Base-by-base conservation (phyloP, 164 flowering plant species). In the Tinospora cordifolia region DNA sequence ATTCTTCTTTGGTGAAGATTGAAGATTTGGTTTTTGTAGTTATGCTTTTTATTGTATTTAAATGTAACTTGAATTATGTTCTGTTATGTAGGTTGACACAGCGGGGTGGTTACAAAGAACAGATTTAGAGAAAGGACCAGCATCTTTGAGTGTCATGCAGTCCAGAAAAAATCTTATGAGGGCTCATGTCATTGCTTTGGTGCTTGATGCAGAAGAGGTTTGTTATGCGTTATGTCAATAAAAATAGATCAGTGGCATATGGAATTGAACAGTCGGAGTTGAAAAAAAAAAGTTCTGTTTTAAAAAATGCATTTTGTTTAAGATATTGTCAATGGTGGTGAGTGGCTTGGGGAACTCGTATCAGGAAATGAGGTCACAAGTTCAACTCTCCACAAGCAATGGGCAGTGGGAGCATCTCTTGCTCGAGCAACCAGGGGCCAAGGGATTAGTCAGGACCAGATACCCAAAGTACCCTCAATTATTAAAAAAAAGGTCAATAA, bases 21-120 rank as follows among this genome's bases (percentile, higher is more conserved):
- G 27, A 17, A 44, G 3, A 46, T 9, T 46, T n/a, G 19, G 54
- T 63, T 13, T 40, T 0, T 30, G 38, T 51, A 2, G 21, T 47
- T 47, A n/a, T 13, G 27, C 25, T n/a, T 59, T 2, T 19, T 6
- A 44, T 46, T 19, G 34, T 58, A 8, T 34, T 60, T 19, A 46
- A 38, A 44, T 46, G 14, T 70, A 26, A 71, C 51, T 68, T 14
- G 67, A 14, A 22, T 40, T 67, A 47, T 38, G n/a, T 49, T 62
- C 79, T 66, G 39, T 75, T 66, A 8, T 69, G 65, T 83, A 93
- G 98, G 97, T 94, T 66, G 99, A 92, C 71, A 92, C 99, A 65
- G 99, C 97, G n/a, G 99, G 97, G 75, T 94, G 98, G 99, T 79
- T 94, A 86, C 90, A 87, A 63, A 88, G 90, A 77, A 82, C 94